These are phyloP conservation scores for Leishmania guyanensis DNA, from an alignment of 208 protist genomes.

Conservation along the genomic window DNA sequence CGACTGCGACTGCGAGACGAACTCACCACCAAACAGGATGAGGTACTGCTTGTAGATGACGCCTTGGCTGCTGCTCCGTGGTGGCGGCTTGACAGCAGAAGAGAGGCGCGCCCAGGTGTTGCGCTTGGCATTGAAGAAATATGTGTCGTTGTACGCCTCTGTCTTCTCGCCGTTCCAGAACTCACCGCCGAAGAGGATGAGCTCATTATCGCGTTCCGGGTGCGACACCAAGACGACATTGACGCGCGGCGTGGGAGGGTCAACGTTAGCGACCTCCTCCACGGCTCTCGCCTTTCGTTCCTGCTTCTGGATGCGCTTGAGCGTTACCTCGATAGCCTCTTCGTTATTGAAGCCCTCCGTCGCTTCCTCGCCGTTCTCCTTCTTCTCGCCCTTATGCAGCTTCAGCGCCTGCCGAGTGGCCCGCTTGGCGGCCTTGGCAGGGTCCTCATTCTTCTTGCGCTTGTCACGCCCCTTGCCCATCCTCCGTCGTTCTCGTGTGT, in stretches of 20 bases:
- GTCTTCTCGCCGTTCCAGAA: slow-evolving; percentile 88
- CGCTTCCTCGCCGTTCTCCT: slow-evolving; percentile 21
- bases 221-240: slow-evolving; percentile 81
- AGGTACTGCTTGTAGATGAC: slow-evolving; percentile 88
- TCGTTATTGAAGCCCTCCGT: slow-evolving; percentile 81
- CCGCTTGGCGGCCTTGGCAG: slow-evolving; percentile 74
- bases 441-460: slow-evolving; percentile 89
- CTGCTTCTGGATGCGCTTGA: slow-evolving; percentile 80
- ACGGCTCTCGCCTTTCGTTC: slow-evolving; percentile 65
- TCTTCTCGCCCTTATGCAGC: slow-evolving; percentile 43
- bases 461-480: slow-evolving; percentile 94
- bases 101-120: slow-evolving; percentile 71
- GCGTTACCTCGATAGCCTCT: slow-evolving; percentile 81
- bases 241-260: slow-evolving; percentile 72
- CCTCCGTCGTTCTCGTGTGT: neutral
- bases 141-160: slow-evolving; percentile 89
- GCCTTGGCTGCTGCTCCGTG: slow-evolving; percentile 84
- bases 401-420: slow-evolving; percentile 70
- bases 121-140: slow-evolving; percentile 78
- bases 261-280: slow-evolving; percentile 63
- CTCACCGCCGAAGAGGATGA: slow-evolving; percentile 92
- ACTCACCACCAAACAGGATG: slow-evolving; percentile 90
- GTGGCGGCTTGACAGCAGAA: slow-evolving; percentile 66
- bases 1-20: slow-evolving; percentile 92
- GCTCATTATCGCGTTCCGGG: slow-evolving; percentile 73